Evolutionary conservation across 2,329 filamentous ascomycete species (phyloP).

Genomic region (Fusarium cicatricum): DNA sequence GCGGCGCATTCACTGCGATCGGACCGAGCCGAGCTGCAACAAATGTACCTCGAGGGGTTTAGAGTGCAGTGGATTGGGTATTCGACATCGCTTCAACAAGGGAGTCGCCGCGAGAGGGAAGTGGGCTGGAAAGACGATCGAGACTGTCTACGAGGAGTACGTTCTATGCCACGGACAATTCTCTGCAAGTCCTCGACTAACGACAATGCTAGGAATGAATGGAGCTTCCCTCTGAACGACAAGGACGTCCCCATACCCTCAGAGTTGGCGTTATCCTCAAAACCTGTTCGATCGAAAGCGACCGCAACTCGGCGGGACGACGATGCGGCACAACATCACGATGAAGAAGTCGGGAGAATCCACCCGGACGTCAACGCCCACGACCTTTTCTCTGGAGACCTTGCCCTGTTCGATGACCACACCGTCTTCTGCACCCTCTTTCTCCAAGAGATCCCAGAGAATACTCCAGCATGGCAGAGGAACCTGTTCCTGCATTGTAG

Average conservation of each 20-base stretch:
- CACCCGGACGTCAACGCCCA: neutral
- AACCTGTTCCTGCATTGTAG: conserved; percentile 31
- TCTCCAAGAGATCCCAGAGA: conserved; percentile 17
- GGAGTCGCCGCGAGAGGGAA: conserved; percentile 38
- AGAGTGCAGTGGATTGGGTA: conserved; percentile 36
- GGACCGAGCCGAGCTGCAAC: conserved; percentile 30
- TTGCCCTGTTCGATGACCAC: neutral
- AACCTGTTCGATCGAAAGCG: neutral
- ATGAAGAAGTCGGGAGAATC: neutral
- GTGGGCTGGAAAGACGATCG: conserved; percentile 40
- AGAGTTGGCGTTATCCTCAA: neutral
- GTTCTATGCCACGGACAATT: rapidly evolving
- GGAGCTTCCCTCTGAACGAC: neutral
- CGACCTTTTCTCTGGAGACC: neutral
- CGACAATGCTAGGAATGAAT: conserved; percentile 7
- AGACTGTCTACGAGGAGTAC: conserved; percentile 35
- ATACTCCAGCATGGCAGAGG: conserved; percentile 22
- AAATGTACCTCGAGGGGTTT: conserved; percentile 36
- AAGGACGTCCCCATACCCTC: neutral
- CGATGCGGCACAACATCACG: neutral
- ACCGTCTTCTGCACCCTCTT: conserved; percentile 1
- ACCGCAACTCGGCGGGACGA: neutral
- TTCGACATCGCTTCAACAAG: conserved; percentile 40
- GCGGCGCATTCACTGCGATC: conserved; percentile 37
- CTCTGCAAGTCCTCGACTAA: neutral